Conservation (phyloP, 2,329 filamentous ascomycete species). For the Diaporthe australafricana region DNA sequence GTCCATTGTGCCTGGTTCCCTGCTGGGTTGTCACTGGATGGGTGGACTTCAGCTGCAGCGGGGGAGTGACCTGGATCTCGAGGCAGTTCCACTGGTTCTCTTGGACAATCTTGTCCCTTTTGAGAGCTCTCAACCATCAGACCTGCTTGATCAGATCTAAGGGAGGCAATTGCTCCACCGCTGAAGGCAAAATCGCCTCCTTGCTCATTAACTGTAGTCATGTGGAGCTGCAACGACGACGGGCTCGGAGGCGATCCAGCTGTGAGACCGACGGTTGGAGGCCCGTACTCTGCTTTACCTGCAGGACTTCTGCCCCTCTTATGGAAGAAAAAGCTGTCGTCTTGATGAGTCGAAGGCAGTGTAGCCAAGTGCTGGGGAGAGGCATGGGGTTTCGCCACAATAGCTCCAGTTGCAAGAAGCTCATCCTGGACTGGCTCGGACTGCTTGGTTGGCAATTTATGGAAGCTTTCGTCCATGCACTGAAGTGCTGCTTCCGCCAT, state of each 20-base stretch:
- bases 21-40: neutral
- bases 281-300: neutral
- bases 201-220: neutral
- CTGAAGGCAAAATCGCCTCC: neutral
- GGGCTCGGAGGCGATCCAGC: neutral
- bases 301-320: constrained; percentile 35
- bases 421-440: neutral
- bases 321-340: constrained; percentile 49
- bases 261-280: neutral
- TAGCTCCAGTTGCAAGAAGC: neutral
- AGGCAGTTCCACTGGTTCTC: neutral
- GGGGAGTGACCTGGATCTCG: neutral
- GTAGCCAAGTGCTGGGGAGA: neutral
- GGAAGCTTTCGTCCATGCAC: neutral
- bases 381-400: neutral
- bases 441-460: neutral
- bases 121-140: neutral
- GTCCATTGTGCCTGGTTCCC: neutral
- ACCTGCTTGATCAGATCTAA: neutral
- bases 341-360: constrained; percentile 42
- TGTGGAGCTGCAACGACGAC: neutral
- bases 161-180: neutral
- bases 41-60: neutral
- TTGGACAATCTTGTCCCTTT: neutral
- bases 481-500: neutral